Evolutionary conservation across 495 filamentous ascomycete species (phyloP), one percentile per base, ranked within the genome.

Genomic region (Amniculicola lignicola): DNA sequence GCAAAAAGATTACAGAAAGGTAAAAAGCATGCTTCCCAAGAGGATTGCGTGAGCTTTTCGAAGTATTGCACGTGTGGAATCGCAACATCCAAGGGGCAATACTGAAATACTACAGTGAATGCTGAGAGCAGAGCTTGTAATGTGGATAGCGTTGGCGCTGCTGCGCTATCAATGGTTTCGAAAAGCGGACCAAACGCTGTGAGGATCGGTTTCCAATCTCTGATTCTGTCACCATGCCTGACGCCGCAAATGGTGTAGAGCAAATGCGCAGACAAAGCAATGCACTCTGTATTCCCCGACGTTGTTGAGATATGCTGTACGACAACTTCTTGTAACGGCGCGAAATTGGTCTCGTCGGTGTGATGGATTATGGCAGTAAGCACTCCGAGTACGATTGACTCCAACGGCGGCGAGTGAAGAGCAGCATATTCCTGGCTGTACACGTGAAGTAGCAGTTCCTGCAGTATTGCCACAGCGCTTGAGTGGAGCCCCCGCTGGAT

Each of bases 291-390:
- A 42, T 56, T 24, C 7, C 29, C 36, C 3, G 22, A n/a, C 5
- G 40, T 27, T 1, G 14, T 52, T 51, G 69, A 71, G 54, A 78
- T 72, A 50, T 79, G 73, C 10, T 80, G 74, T 35, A 80, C 67
- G 10, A 89, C 71, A 0, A 74, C 69, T 31, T 84, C 78, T 10
- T 88, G 64, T 2, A 88, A 68, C 16, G 86, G 79, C 29, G 74
- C 63, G 59, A 88, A 87, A 0, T 78, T 89, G 15, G 89, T 84
- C 4, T 81, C 62, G 36, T 81, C 85, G 1, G 88, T 85, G 66
- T 92, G 84, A 68, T 97, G 94, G 43, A 96, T 80, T 29, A 89
- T 69, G 62, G 84, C 88, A 25, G 86, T 82, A 21, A 96, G 69
- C 25, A 89, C 79, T 9, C 92, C 93, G 50, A 75, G 77, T 27